These are phyloP conservation scores for Candida arabinofermentans DNA, from an alignment of 805 yeast genomes.

Conservation along the genomic window DNA sequence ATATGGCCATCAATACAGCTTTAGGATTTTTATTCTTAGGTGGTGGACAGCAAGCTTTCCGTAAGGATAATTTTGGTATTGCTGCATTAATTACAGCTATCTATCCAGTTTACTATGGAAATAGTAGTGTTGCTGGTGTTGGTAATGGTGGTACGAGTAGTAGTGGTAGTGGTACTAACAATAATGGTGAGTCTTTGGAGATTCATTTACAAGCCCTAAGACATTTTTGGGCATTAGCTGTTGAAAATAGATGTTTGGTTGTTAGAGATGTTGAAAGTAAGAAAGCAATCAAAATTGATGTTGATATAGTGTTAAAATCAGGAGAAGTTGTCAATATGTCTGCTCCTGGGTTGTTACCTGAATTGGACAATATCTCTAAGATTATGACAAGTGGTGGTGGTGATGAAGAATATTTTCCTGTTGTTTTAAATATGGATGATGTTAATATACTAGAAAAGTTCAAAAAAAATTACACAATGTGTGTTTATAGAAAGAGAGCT, in stretches of 20 bases:
- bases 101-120: conserved; percentile 60
- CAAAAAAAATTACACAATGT: conserved; percentile 42
- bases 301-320: conserved; percentile 33
- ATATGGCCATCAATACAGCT: conserved; percentile 74
- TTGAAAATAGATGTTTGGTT: conserved; percentile 77
- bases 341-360: conserved; percentile 73
- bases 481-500: conserved; percentile 44
- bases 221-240: conserved; percentile 86
- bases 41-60: conserved; percentile 86
- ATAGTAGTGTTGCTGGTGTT: conserved; percentile 17
- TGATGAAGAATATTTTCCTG: conserved; percentile 46
- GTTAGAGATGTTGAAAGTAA: conserved; percentile 64
- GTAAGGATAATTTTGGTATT: conserved; percentile 55
- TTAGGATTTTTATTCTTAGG: conserved; percentile 87
- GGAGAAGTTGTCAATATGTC: conserved; percentile 32
- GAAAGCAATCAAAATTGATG: conserved; percentile 46
- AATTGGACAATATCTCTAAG: conserved; percentile 42
- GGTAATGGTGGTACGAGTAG: conserved; percentile 2
- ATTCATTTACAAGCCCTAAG: conserved; percentile 80
- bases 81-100: conserved; percentile 70
- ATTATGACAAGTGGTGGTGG: conserved; percentile 40
- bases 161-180: conserved; percentile 19
- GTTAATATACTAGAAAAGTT: conserved; percentile 41
- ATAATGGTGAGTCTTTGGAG: conserved; percentile 35
- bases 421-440: conserved; percentile 32